Base-by-base conservation (phyloP, 441 rosid genomes). In the Croton setiger region DNA sequence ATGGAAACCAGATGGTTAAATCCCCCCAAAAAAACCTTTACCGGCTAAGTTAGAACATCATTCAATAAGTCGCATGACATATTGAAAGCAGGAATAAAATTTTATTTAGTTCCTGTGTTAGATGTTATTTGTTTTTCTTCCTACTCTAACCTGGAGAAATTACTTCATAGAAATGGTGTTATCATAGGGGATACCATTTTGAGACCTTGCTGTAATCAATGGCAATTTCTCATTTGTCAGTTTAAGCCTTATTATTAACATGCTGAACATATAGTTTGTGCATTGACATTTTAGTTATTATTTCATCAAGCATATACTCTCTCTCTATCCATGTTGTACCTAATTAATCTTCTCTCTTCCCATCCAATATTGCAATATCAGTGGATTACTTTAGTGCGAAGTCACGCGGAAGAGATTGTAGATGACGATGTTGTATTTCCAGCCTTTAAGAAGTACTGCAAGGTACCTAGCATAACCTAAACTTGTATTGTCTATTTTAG, bases 311-410 rank as follows among this genome's bases (percentile, higher is more conserved):
- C 9, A 9, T 54, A 27, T 13, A 45, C n/a, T 44, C 23, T 64
- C 2, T 3, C 44, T 23, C 53, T 41, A 5, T 60, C 43, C 20
- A 27, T 21, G 37, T 0, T 65, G 13, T 49, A 18, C 10, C 7
- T 36, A 57, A 8, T 52, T 21, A 18, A 33, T 53, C n/a, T 35
- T 44, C 56, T 60, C 18, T 59, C 3, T 21, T 36, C 63, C 58
- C 69, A 51, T 44, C 75, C 67, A 66, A 53, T 80, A 5, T 71
- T 64, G 10, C 59, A 47, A 71, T 68, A 75, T 76, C 85, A 92
- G 99, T 92, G 98, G 98, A 81, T 92, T 13, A 69, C 93, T 67
- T 75, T 92, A 75, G 60, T 87, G 67, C 86, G 98, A 71, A 85
- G 86, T 68, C 98, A 92, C 71, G 98, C 93, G 33, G 88, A 90